phyloP scores from a whole-genome alignment of 768 basidiomycete genomes.

The Rhizopogon salebrosus region DNA sequence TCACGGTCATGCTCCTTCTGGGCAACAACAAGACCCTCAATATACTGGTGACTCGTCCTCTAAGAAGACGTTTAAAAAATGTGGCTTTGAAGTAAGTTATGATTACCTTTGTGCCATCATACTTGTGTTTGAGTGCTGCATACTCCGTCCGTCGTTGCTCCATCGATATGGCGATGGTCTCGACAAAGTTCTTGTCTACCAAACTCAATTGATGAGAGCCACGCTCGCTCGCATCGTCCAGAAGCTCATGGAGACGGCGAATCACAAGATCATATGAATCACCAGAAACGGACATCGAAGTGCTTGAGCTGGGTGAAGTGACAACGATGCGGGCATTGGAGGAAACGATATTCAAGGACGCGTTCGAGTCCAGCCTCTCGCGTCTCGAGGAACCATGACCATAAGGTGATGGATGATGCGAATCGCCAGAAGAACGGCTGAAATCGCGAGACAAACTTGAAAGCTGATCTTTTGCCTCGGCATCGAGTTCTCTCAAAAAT shows the following conservation, averaged over 20 bases:
- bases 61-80: slow-evolving; percentile 26
- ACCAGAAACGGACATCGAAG: slow-evolving; percentile 16
- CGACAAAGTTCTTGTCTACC: slow-evolving; percentile 69
- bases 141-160: slow-evolving; percentile 61
- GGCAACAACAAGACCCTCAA: slow-evolving; percentile 88
- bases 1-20: slow-evolving; percentile 94
- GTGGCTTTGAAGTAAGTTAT: not conserved
- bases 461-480: slow-evolving; percentile 11
- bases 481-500: not conserved
- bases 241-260: slow-evolving; percentile 52
- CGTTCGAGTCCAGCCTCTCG: slow-evolving; percentile 22
- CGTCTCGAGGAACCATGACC: slow-evolving; percentile 8
- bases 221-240: slow-evolving; percentile 55
- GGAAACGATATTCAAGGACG: slow-evolving; percentile 13
- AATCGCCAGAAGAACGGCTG: slow-evolving; percentile 28
- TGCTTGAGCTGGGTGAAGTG: slow-evolving; percentile 35
- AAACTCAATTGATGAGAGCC: slow-evolving; percentile 60
- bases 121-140: slow-evolving; percentile 61
- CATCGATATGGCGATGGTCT: slow-evolving; percentile 61
- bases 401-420: slow-evolving; percentile 14
- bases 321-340: slow-evolving; percentile 36
- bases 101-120: slow-evolving; percentile 85
- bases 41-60: slow-evolving; percentile 89
- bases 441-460: slow-evolving; percentile 10
- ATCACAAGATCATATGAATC: slow-evolving; percentile 44